Evolutionary conservation across 352 stramenopile genomes (phyloP), one percentile per base, ranked within the genome.

Genomic region (Pythium dissotocum): DNA sequence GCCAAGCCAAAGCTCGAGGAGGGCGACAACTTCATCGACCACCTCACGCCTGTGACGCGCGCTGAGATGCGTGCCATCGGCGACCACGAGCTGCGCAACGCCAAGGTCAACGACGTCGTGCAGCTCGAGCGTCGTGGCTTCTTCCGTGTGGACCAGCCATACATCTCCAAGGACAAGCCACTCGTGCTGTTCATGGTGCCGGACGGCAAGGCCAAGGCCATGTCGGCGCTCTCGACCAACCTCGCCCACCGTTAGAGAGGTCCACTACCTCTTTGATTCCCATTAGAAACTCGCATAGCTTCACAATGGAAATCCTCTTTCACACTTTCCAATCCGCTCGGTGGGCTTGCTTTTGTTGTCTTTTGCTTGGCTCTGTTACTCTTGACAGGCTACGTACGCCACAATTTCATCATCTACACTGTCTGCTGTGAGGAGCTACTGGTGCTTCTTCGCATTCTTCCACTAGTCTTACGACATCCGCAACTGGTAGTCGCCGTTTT

Each of bases 1-100:
- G 98, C 90, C 36, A 99, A 99, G 85, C 88, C 97, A 36, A 99
- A 99, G 77, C 85, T 99, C 32, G 98, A 99, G 75, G 98, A 99
- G 58, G 94, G 90, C 38, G 97, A 99, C 70, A 90, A 99, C 63
- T 99, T 99, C 75, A 83, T 98, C 60, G 96, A 99, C 76, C 97
- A 97, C 76, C 80, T 99, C 44, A 99, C 98, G 76, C 89, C 96
- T 8, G 89, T 95, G 26, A 99, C 96, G 44, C 89, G 97, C 44
- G 96, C 94, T n/a, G 94, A 97, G 73, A 91, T 95, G 66, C 79
- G 93, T 53, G 95, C 95, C 5, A 80, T 99, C 64, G 97, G 95
- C 42, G 97, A 99, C 90, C 89, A 98, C 63, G 93, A 93, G 60
- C 79, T 99, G 16, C 97, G 97, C 72, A 98, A 93, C 55, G 77